Base-by-base conservation (phyloP, 75 land plant genomes). In the Azolla pinnata region DNA sequence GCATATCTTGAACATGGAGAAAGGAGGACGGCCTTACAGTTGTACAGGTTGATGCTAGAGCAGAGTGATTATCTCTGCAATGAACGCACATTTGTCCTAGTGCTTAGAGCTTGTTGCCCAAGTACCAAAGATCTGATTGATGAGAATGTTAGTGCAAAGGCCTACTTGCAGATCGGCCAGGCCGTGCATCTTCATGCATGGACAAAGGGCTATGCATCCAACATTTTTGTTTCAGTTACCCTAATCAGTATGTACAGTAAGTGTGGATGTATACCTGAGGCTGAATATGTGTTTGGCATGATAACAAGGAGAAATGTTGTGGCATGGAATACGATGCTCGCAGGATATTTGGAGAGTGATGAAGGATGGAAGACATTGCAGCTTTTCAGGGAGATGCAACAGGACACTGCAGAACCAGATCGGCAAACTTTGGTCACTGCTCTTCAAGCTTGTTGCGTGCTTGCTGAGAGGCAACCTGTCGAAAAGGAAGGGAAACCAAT, bases 391-490 rank as follows among this genome's bases (percentile, higher is more conserved):
- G 46, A 69, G 17, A 85, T 85, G 88, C 82, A 70, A 58, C 33
- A 56, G 51, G 59, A n/a, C 25, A 71, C 73, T 32, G 50, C 71
- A 52, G 73, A 57, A 25, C 67, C 33, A 10, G 75, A 76, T 59
- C 80, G 76, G 23, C 76, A 81, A 29, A 67, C 57, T 30, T 76
- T 76, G 64, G 81, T 82, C 2, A 85, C 80, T 42, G 32, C 74
- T 14, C 68, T 85, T 44, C 73, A 74, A 67, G 63, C 73, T 0
- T 82, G 85, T 64, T 82, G 77, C 0, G 60, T 63, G 1, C 35
- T 74, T 25, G 60, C 70, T 19, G 66, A 34, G 50, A 14, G 58
- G 12, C 3, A 46, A 46, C 10, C 49, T 46, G 21, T 17, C 21
- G 4, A 18, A 2, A 17, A 2, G 49, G 54, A 52, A 25, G 29